Evolutionary conservation across 2,329 filamentous ascomycete species (phyloP).

Genomic region (Colletotrichum orchidophilum): DNA sequence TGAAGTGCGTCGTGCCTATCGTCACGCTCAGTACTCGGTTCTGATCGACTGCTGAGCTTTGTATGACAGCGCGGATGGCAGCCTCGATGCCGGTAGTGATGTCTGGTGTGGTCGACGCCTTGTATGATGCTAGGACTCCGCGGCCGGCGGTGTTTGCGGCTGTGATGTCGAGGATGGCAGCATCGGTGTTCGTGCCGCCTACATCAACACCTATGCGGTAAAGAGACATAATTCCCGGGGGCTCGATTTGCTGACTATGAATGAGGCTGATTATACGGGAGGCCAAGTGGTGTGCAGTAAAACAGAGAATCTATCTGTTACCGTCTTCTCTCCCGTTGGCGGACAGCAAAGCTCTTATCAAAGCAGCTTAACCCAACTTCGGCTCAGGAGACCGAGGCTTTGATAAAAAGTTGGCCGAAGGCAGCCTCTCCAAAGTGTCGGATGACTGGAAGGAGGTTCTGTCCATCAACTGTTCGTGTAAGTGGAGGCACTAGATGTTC

Average conservation of each 20-base stretch:
- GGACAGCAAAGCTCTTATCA: not conserved
- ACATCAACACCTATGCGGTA: constrained; percentile 57
- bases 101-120: constrained; percentile 59
- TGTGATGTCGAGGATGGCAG: constrained; percentile 54
- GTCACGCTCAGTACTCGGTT: constrained; percentile 55
- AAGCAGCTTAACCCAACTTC: not conserved
- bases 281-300: not conserved
- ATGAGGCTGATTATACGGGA: not conserved
- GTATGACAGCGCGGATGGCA: constrained; percentile 55
- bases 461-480: not conserved
- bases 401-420: not conserved
- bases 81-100: constrained; percentile 58
- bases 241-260: not conserved
- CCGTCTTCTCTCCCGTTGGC: too few species aligned
- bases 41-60: constrained; percentile 47
- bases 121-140: constrained; percentile 57
- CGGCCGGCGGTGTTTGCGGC: constrained; percentile 45
- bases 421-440: not conserved
- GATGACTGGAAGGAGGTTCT: not conserved
- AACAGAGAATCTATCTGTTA: too few species aligned
- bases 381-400: not conserved
- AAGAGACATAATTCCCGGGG: constrained; percentile 41
- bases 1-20: constrained; percentile 61
- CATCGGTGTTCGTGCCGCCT: constrained; percentile 54
- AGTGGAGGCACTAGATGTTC: not conserved